phyloP scores from a whole-genome alignment of 306 rosid genomes.

The Herpetospermum pedunculosum region DNA sequence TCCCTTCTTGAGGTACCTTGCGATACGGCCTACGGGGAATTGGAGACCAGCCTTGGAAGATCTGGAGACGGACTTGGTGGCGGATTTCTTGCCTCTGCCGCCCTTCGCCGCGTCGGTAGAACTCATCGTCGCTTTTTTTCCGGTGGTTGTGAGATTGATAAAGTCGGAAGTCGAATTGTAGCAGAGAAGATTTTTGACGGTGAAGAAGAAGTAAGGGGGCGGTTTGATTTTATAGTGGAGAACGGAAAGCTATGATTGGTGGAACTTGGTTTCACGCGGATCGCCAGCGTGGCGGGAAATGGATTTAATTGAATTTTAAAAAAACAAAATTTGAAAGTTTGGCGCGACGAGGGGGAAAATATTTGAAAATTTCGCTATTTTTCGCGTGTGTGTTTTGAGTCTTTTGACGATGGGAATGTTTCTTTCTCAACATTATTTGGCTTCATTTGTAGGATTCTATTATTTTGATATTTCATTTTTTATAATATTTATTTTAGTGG shows the following conservation, averaged over 20 bases:
- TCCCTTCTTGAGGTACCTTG: conserved; percentile 62
- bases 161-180: too few species aligned
- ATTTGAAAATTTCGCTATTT: neutral
- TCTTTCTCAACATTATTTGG: too few species aligned
- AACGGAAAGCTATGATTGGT: neutral
- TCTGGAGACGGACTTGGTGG: conserved; percentile 39
- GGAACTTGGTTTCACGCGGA: neutral
- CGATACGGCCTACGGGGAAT: conserved; percentile 81
- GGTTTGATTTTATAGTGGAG: neutral
- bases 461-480: too few species aligned
- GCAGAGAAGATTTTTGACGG: neutral
- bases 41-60: conserved; percentile 82
- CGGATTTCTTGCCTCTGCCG: neutral
- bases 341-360: neutral
- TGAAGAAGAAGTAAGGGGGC: neutral
- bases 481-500: too few species aligned
- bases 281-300: neutral
- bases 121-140: neutral
- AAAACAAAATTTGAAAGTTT: neutral
- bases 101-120: neutral
- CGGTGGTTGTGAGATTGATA: neutral
- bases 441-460: too few species aligned
- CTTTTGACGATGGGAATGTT: neutral
- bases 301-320: neutral
- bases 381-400: too few species aligned